Evolutionary conservation across 345 rosid species (phyloP).

Genomic region (Euphorbia peplus): DNA sequence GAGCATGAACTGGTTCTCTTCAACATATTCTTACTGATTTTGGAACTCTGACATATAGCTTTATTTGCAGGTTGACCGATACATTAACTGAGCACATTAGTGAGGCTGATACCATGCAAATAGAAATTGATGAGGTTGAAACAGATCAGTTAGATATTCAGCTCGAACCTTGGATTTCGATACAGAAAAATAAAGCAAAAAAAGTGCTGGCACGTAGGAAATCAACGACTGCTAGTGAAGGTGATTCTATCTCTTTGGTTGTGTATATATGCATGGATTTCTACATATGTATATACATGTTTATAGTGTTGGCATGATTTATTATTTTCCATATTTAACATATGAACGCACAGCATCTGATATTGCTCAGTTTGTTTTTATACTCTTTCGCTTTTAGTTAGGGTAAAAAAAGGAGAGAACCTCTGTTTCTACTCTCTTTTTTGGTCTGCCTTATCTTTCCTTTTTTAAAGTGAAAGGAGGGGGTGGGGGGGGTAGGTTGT

Average conservation of each 20-base stretch:
- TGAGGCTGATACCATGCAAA: constrained; percentile 21
- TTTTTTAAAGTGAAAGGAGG: background rate
- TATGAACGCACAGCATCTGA: background rate
- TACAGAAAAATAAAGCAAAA: constrained; percentile 52
- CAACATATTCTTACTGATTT: constrained; percentile 3
- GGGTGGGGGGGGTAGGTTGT: too few species aligned
- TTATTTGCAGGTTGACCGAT: constrained; percentile 44
- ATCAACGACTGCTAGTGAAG: constrained; percentile 33
- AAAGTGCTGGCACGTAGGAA: constrained; percentile 36
- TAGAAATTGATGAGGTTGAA: constrained; percentile 25
- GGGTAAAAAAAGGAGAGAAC: background rate
- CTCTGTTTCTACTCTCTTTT: background rate
- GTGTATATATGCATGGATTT: background rate
- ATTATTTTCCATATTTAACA: background rate
- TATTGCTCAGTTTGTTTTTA: background rate
- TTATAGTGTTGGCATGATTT: background rate
- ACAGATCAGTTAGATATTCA: constrained; percentile 27
- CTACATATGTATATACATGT: background rate
- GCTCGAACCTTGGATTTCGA: constrained; percentile 23
- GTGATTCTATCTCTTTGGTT: constrained; percentile 25
- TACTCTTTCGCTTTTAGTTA: background rate
- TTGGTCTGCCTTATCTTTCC: background rate
- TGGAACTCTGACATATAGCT: constrained; percentile 14
- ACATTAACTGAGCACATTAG: constrained; percentile 25
- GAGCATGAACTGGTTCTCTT: background rate